Evolutionary conservation across 306 rosid genomes (phyloP).

Genomic region (Cajanus cajan): DNA sequence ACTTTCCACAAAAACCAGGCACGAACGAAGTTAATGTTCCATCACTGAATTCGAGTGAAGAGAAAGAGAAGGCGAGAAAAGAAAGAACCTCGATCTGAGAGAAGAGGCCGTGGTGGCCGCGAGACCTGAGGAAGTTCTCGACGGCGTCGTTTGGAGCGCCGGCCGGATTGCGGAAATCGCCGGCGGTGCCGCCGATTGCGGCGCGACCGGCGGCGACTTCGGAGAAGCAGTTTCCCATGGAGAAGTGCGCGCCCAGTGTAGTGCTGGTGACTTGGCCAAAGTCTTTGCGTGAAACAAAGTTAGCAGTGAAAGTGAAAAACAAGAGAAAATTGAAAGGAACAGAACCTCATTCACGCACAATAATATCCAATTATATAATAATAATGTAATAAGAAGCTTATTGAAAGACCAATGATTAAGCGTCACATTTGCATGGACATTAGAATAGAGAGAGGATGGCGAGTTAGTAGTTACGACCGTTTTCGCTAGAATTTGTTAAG

Average conservation of each 20-base stretch:
- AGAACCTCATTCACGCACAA: not conserved
- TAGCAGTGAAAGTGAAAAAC: not conserved
- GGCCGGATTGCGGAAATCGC: constrained; percentile 28
- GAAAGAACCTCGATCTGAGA: constrained; percentile 84
- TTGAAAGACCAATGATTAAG: too few relatives aligned
- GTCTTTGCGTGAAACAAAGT: not conserved
- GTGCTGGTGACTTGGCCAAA: not conserved
- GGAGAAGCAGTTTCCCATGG: constrained; percentile 87
- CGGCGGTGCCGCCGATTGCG: constrained; percentile 60
- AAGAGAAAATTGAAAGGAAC: not conserved
- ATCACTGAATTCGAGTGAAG: not conserved
- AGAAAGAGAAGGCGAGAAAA: not conserved
- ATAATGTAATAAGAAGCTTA: too few relatives aligned
- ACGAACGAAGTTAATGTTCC: not conserved
- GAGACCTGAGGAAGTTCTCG: constrained; percentile 55
- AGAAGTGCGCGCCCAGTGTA: not conserved
- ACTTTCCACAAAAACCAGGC: not conserved
- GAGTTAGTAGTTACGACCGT: not conserved
- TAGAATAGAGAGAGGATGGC: too few relatives aligned
- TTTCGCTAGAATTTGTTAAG: not conserved
- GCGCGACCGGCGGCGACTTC: constrained; percentile 55
- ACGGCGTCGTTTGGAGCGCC: constrained; percentile 59
- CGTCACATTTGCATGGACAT: not conserved
- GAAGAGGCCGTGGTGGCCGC: constrained; percentile 66
- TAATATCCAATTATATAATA: not conserved